Conservation (phyloP, 371 early-diverging fungal genomes). For the Haplosporangium sp. region DNA sequence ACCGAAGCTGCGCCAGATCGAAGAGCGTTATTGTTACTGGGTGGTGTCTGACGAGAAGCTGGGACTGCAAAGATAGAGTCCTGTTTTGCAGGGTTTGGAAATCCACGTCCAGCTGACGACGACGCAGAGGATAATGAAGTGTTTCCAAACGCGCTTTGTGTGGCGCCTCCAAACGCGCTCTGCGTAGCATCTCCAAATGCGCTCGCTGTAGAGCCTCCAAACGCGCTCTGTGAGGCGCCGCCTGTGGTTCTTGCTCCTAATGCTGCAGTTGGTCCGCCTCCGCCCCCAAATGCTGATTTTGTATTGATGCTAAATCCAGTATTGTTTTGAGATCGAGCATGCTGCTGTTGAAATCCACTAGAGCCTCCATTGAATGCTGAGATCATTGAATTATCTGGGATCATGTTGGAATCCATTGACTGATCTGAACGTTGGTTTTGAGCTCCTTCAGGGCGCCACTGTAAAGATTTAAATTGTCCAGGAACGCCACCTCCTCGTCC, state of each 20-base stretch:
- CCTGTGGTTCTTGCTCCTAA: background rate
- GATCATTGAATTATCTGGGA: background rate
- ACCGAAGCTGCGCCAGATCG: background rate
- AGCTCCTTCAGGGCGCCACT: slow-evolving; percentile 30
- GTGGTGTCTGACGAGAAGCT: background rate
- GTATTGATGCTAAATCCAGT: slow-evolving; percentile 1
- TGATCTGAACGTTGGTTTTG: slow-evolving; percentile 10
- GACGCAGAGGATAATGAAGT: background rate
- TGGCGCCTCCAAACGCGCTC: slow-evolving; percentile 6
- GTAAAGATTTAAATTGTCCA: slow-evolving; percentile 36
- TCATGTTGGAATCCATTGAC: slow-evolving; percentile 1
- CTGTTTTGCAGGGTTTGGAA: background rate
- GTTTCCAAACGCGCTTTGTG: no score
- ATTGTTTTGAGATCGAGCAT: background rate
- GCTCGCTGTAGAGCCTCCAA: background rate
- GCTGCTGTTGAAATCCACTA: no score
- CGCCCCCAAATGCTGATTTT: slow-evolving; percentile 1
- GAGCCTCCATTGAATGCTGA: background rate
- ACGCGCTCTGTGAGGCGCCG: slow-evolving; percentile 1
- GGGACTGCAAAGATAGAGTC: slow-evolving; percentile 24
- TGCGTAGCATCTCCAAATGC: background rate
- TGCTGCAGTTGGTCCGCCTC: background rate
- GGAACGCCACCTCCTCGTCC: slow-evolving; percentile 23
- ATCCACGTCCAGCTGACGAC: background rate
- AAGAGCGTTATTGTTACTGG: background rate